phyloP scores from a whole-genome alignment of 805 yeast species.

The Barnettozyma vustinii region DNA sequence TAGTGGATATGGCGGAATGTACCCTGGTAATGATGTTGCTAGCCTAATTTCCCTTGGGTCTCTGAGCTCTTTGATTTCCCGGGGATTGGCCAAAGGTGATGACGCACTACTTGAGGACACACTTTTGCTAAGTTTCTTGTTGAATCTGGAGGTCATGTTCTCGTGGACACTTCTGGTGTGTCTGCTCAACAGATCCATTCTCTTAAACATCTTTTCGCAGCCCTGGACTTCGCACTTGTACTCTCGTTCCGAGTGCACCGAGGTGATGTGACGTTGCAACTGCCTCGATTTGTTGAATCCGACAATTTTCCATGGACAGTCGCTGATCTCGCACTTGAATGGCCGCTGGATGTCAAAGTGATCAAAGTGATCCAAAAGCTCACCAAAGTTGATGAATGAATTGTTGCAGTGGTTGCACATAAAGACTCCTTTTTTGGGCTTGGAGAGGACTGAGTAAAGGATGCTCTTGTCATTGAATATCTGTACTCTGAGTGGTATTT shows the following conservation, averaged over 20 bases:
- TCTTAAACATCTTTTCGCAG: constrained; percentile 63
- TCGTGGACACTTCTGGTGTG: constrained; percentile 34
- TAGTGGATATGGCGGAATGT: neutral
- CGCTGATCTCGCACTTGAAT: constrained; percentile 27
- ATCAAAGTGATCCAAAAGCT: constrained; percentile 34
- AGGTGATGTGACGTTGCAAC: constrained; percentile 28
- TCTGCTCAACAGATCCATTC: constrained; percentile 30
- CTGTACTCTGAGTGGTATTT: constrained; percentile 23
- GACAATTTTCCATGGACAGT: constrained; percentile 38
- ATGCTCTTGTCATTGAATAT: constrained; percentile 29
- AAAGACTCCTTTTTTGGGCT: constrained; percentile 33
- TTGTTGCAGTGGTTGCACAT: constrained; percentile 34
- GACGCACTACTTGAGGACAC: constrained; percentile 3
- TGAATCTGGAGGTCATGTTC: constrained; percentile 35
- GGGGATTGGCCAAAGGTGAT: neutral
- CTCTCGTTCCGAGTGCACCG: constrained; percentile 27
- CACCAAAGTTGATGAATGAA: constrained; percentile 27
- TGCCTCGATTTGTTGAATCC: constrained; percentile 35
- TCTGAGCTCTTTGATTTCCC: neutral
- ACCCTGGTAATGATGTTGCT: neutral
- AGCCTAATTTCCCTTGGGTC: neutral
- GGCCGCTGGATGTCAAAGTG: constrained; percentile 28
- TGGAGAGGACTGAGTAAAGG: constrained; percentile 22
- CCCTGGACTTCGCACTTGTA: constrained; percentile 71
- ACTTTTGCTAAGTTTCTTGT: constrained; percentile 25